Evolutionary conservation across 805 yeast genomes (phyloP).

Genomic region (Cyberlindnera mycetangii): DNA sequence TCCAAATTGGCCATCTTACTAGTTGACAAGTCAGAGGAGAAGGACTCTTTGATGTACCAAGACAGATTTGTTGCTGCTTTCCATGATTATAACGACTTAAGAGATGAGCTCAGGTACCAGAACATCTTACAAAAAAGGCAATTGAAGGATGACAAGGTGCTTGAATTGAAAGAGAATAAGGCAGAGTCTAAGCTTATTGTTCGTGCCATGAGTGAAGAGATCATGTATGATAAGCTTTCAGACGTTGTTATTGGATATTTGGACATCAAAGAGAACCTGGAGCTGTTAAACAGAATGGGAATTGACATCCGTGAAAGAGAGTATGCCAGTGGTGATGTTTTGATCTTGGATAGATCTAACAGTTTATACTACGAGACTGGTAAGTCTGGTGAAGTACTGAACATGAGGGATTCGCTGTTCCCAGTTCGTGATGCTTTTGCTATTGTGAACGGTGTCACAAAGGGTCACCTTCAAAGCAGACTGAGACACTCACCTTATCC

Average conservation of each 20-base stretch:
- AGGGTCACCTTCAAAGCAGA: slow-evolving; percentile 25
- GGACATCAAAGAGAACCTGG: slow-evolving; percentile 36
- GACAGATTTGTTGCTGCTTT: slow-evolving; percentile 19
- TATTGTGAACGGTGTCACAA: slow-evolving; percentile 8
- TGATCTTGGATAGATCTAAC: slow-evolving; percentile 45
- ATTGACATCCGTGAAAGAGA: slow-evolving; percentile 23
- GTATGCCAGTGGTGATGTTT: slow-evolving; percentile 50
- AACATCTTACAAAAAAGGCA: slow-evolving; percentile 37
- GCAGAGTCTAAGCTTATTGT: slow-evolving; percentile 38
- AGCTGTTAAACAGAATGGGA: slow-evolving; percentile 15
- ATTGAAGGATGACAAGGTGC: slow-evolving; percentile 43
- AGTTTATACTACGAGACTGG: slow-evolving; percentile 34
- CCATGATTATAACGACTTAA: slow-evolving; percentile 42
- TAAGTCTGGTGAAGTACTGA: slow-evolving; percentile 33
- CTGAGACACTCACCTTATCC: slow-evolving; percentile 45
- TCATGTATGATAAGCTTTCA: slow-evolving; percentile 43
- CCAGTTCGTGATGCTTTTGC: slow-evolving; percentile 12
- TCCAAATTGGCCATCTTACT: slow-evolving; percentile 20
- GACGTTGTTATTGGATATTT: slow-evolving; percentile 46
- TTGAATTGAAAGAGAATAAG: slow-evolving; percentile 41
- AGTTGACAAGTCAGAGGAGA: slow-evolving; percentile 7
- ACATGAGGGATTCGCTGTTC: slow-evolving; percentile 9
- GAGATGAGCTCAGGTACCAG: slow-evolving; percentile 34
- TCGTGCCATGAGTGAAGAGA: slow-evolving; percentile 45
- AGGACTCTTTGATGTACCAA: slow-evolving; percentile 27